These are phyloP conservation scores for Monilinia fructigena DNA, from an alignment of 2,329 filamentous ascomycete species.

Conservation along the genomic window DNA sequence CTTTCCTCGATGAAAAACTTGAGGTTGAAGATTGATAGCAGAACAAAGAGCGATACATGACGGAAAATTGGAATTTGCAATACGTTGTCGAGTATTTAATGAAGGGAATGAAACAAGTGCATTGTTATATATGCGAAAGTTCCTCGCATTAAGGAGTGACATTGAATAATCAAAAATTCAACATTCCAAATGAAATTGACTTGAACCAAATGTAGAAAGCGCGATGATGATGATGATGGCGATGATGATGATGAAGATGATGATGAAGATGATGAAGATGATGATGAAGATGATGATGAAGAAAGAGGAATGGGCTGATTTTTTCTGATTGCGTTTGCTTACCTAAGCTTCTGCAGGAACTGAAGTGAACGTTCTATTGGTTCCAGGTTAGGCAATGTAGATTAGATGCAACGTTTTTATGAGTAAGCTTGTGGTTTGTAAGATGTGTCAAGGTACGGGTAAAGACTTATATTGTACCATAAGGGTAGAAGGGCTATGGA, in stretches of 20 bases:
- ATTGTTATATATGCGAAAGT: constrained; percentile 4
- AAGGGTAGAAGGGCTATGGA: no score
- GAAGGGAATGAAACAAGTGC: neutral
- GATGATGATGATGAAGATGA: no score
- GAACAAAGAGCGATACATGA: neutral
- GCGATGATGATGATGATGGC: neutral
- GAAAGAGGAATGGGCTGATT: neutral
- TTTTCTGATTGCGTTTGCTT: neutral
- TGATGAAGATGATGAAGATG: neutral
- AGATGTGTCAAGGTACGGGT: no score
- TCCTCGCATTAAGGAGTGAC: constrained; percentile 14
- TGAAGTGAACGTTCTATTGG: no score
- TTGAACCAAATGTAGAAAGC: constrained; percentile 7
- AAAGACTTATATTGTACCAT: no score
- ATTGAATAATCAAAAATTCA: neutral
- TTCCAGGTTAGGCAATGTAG: no score
- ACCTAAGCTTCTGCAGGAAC: no score
- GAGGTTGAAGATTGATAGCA: neutral
- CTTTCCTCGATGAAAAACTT: constrained; percentile 46
- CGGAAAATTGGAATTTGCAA: neutral
- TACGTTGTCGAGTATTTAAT: neutral
- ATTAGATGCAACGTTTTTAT: no score
- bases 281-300: neutral
- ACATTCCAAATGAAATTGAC: neutral
- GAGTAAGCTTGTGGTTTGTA: no score